phyloP scores from a whole-genome alignment of 352 stramenopile genomes.

The Globisporangium heterothallicum region DNA sequence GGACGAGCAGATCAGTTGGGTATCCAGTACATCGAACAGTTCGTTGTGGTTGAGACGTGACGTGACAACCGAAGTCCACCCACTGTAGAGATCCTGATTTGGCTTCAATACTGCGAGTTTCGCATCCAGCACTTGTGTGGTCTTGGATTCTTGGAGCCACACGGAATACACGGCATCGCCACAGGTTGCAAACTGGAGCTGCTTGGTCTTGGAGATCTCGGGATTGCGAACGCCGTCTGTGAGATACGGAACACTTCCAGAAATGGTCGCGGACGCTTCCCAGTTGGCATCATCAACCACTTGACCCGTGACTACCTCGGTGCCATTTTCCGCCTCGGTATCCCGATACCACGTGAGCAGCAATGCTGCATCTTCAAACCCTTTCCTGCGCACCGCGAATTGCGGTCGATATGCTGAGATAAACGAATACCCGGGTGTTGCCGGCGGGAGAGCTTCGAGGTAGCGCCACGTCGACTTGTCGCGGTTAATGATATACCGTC shows the following conservation, averaged over 20 bases:
- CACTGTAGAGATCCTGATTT: conserved; percentile 17
- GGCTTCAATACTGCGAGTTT: conserved; percentile 16
- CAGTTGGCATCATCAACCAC: conserved; percentile 36
- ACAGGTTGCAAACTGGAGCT: conserved; percentile 13
- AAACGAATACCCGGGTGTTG: conserved; percentile 24
- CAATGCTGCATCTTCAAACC: conserved; percentile 46
- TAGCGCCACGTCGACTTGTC: conserved; percentile 55
- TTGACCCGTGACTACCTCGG: conserved; percentile 40
- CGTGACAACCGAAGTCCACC: conserved; percentile 17
- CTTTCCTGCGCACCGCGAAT: conserved; percentile 36
- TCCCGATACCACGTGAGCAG: conserved; percentile 56
- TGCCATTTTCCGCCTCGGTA: conserved; percentile 30
- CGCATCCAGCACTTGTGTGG: not conserved
- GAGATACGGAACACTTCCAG: conserved; percentile 20
- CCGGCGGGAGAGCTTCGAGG: conserved; percentile 25
- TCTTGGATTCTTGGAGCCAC: conserved; percentile 8
- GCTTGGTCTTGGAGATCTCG: not conserved
- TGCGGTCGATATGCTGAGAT: conserved; percentile 37
- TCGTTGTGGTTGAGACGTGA: conserved; percentile 52
- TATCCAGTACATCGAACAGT: conserved; percentile 31
- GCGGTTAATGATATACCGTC: conserved; percentile 45
- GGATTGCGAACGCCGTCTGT: not conserved
- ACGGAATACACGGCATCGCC: conserved; percentile 12
- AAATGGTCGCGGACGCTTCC: conserved; percentile 21
- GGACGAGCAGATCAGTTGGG: conserved; percentile 35